phyloP scores from a whole-genome alignment of 1,284 basidiomycete species.

The Rhodotorula sp. region DNA sequence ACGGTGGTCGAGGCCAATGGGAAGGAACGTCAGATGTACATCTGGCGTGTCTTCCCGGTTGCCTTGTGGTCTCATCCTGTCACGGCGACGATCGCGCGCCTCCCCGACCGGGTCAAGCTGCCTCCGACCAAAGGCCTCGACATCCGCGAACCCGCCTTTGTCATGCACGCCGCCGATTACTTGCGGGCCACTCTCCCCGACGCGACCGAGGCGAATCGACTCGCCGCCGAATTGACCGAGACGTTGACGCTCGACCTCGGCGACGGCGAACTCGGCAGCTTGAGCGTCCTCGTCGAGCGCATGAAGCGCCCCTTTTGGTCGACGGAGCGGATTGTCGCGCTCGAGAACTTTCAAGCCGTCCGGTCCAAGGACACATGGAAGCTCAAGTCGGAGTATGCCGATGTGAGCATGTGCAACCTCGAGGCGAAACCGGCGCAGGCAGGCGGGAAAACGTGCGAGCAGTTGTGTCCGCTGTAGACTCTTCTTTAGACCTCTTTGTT shows the following conservation, averaged over 20 bases:
- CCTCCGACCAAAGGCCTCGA: constrained; percentile 1
- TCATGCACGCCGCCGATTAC: constrained; percentile 13
- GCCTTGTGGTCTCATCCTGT: constrained; percentile 17
- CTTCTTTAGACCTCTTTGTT: too few species aligned
- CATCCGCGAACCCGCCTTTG: constrained; percentile 18
- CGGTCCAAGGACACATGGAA: constrained; percentile 10
- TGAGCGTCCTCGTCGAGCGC: constrained; percentile 4
- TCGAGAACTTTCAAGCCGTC: constrained; percentile 17
- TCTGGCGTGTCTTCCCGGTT: constrained; percentile 28
- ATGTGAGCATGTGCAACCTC: constrained; percentile 9
- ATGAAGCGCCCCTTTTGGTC: constrained; percentile 23
- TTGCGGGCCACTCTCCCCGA: background rate
- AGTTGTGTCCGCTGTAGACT: constrained; percentile 12
- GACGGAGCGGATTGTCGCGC: constrained; percentile 18
- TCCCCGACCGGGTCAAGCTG: background rate
- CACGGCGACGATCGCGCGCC: background rate
- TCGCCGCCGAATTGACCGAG: constrained; percentile 8
- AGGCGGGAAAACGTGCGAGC: constrained; percentile 8
- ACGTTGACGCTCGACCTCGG: constrained; percentile 22
- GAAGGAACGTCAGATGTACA: constrained; percentile 6
- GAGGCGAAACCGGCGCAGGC: background rate
- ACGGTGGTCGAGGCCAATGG: background rate
- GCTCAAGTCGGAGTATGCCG: constrained; percentile 7
- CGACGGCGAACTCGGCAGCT: background rate
- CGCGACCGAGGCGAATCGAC: background rate